Base-by-base conservation (phyloP, 106 monocot species). In the Dendrobium chrysotoxum region DNA sequence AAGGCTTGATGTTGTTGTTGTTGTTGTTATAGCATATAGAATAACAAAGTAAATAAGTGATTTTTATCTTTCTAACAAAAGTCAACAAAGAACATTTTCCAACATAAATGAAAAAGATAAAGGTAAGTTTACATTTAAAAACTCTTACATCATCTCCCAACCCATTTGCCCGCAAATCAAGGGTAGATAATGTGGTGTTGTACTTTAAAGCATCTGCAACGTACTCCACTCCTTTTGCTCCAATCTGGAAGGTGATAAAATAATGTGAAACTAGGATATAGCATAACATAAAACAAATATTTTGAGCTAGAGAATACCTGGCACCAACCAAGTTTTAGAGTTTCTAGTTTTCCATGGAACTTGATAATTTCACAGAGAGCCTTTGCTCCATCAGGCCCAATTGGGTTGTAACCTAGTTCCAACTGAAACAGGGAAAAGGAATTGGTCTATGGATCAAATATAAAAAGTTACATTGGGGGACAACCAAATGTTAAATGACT, bases 331-430 rank as follows among this genome's bases (percentile, higher is more conserved):
- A 99, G 95, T 77, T 99, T 99, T 5, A 99, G 83, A 6, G 91
- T 99, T 88, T 92, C 91, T 64, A 99, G 79, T 80, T 95, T 99
- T 42, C 99, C 91, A 77, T 99, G 91, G 83, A 99, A 99, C 84
- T 99, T 99, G 39, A 99, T 85, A 67, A 95, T 82, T 66, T 99
- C 93, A 78, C 88, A 95, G 16, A 99, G 67, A 87, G 87, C 82
- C 79, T 90, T 91, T 55, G 77, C 93, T 4, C 99, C 99, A 31
- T 99, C 95, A 72, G 99, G 84, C 21, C 99, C 99, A 25, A 99
- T 91, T n/a, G 95, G 99, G 72, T 99, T 99, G 81, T 99, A 99
- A 40, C 99, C 90, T 76, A 99, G 83, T 85, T 99, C 99, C 84
- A 99, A 83, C 99, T 99, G 82, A 79, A 17, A 77, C 0, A 30